Base-by-base conservation (phyloP, 176 grass and related monocot genomes). In the Aechmea fasciata region DNA sequence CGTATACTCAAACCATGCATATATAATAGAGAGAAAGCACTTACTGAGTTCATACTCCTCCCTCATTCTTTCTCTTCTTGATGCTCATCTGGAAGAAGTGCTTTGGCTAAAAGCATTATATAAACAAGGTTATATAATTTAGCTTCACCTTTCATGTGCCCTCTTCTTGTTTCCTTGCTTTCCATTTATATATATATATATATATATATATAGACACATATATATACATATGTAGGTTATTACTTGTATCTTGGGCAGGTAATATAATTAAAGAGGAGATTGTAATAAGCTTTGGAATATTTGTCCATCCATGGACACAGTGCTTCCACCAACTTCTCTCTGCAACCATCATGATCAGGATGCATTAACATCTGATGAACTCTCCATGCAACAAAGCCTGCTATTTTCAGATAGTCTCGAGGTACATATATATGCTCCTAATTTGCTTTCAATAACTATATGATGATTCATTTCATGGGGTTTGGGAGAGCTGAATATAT, bases 341-440 rank as follows among this genome's bases (percentile, higher is more conserved):
- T 52, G 48, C 52, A 26, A 12, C 73, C 64, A 68, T 69, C 81
- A 79, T n/a, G n/a, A n/a, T 13, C 71, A 82, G 50, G 78, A 75
- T 24, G 78, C 86, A 53, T 84, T 83, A 25, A 71, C 63, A 63
- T 83, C 69, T 48, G 87, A 90, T 6, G 87, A 68, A 64, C 72
- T 86, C 74, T 90, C 81, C 54, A 68, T 76, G 79, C 81, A 90
- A 61, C 81, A 96, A 75, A 83, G 83, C 47, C 53, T 90, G 67
- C 91, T 90, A 52, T 96, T 96, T 83, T 83, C 84, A 13, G 84
- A 96, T 72, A 90, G 87, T 76, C 87, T 96, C 72, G 87, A 87
- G 91, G 90, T 93, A 48, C 14, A n/a, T 59, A 51, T 50, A 54
- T 9, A 13, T 47, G 48, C 63, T 63, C 1, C 17, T 9, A 68